Evolutionary conservation across 345 rosid genomes (phyloP), one percentile per base, ranked within the genome.

Genomic region (Eucalyptus erythrocorys): DNA sequence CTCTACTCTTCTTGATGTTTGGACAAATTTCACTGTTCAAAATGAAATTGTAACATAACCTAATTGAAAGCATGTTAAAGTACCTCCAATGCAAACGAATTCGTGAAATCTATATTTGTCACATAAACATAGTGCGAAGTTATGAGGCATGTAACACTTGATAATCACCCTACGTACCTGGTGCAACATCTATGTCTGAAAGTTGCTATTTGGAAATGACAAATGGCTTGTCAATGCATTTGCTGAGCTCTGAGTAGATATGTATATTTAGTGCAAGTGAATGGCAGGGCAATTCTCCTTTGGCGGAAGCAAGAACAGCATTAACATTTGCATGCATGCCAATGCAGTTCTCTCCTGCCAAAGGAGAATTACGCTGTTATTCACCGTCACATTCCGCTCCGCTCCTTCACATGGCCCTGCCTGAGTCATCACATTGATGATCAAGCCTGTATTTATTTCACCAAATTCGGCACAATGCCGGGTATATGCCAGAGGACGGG

Each of bases 201-300:
- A 37, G 13, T 37, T 21, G 45, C 81, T 14, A 19, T 9, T 13
- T 37, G 82, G 76, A 64, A 64, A 64, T 13, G 13, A 76, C 13
- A 6, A 37, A 37, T 37, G 82, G 4, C 82, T 37, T 37, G 42
- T 19, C 81, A 37, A 3, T 10, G 45, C 43, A 14, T 71, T 71
- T 19, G 45, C 27, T 37, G 82, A 2, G 45, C 7, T 37, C 27
- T 71, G 82, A 71, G 43, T 61, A 61, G 4, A 2, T 61, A 30
- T 30, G 4, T 61, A 30, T 13, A 30, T 32, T 66, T 10, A n/a
- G 42, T n/a, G 59, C 42, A 50, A 66, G 61, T 48, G 85, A 88
- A 88, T 88, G 87, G 87, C 87, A 85, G 85, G 87, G 87, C 86
- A 64, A 88, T 88, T 85, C 89, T 88, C 89, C 89, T 85, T 88